Evolutionary conservation across 495 filamentous ascomycete species (phyloP).

Genomic region (Aspergillus conjunctus): DNA sequence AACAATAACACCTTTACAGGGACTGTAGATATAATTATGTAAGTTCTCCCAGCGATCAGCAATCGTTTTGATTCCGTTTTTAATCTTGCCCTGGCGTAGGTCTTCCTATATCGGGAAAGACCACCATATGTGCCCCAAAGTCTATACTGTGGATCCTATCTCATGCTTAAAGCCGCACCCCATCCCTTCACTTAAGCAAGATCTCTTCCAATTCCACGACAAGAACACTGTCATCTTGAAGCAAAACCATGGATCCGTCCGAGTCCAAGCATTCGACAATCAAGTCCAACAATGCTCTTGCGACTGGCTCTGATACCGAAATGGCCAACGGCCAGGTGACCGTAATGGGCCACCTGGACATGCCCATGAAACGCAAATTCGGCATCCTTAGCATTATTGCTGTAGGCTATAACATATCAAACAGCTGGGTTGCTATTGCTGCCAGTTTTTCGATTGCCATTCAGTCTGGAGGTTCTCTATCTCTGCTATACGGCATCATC

Average conservation of each 20-base stretch:
- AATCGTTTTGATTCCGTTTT: not conserved
- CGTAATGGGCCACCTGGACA: slow-evolving; percentile 20
- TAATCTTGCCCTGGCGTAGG: not conserved
- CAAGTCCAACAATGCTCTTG: slow-evolving; percentile 14
- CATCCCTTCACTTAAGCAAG: slow-evolving; percentile 1
- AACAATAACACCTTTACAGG: not conserved
- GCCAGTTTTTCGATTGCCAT: slow-evolving; percentile 36
- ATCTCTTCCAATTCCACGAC: not conserved
- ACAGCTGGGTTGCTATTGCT: slow-evolving; percentile 38
- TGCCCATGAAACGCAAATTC: slow-evolving; percentile 29
- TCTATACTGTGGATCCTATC: not conserved
- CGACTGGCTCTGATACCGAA: slow-evolving; percentile 17
- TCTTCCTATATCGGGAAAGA: not conserved
- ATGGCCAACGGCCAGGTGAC: slow-evolving; percentile 27
- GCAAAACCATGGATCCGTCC: slow-evolving; percentile 16
- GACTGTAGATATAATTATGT: slow-evolving; percentile 7
- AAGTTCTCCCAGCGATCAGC: slow-evolving; percentile 3
- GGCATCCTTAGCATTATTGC: slow-evolving; percentile 35
- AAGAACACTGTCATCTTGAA: not conserved
- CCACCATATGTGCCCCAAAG: not conserved
- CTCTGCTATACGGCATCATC: slow-evolving; percentile 37
- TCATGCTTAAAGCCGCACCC: not conserved
- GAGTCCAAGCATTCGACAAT: slow-evolving; percentile 10
- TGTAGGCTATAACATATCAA: slow-evolving; percentile 37
- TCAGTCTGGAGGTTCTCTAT: slow-evolving; percentile 33